Base-by-base conservation (phyloP, 192 early-diverging fungal species). In the Globomyces pollinis-pini region DNA sequence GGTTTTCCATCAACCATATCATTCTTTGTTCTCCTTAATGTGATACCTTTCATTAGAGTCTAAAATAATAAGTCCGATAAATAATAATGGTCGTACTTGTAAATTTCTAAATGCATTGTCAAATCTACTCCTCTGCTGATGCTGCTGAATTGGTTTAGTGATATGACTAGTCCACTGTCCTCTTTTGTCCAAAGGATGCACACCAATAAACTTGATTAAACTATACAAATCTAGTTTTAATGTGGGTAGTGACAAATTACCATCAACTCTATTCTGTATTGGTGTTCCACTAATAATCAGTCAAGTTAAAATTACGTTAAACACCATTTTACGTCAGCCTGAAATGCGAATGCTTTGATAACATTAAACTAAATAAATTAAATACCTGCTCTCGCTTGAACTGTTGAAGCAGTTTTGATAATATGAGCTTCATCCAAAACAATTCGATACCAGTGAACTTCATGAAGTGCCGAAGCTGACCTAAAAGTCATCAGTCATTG, bases 361-460 rank as follows among this genome's bases (percentile, higher is more conserved):
- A n/a, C n/a, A n/a, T n/a, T n/a, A n/a, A n/a, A n/a, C n/a, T n/a
- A n/a, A 6, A 67, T 69, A 12, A 98, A 55, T 7, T 80, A 76
- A 57, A 77, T 80, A 13, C 85, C 84, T 0, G 88, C 91, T 50
- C 85, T 84, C 2, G 88, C 73, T 16, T 89, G 87, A 39, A 78
- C 68, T 24, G 87, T 93, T 43, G 73, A 74, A 7, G 83, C 69
- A 57, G 87, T 86, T 55, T 95, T 95, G 58, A 97, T 95, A 16
- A 84, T 78, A 67, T 97, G 94, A 0, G 94, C 94, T 66, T 97
- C 94, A 57, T 97, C 94, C 31, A 97, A 64, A n/a, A 97, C 84
- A 12, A 94, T 75, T 31, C 95, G 73, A 60, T 85, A 81, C 83
- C 90, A 98, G 35, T 89, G 77, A 2, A 94, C 74, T 4, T 70